Conservation (phyloP, 306 rosid genomes). For the Chamaecrista fasciculata region DNA sequence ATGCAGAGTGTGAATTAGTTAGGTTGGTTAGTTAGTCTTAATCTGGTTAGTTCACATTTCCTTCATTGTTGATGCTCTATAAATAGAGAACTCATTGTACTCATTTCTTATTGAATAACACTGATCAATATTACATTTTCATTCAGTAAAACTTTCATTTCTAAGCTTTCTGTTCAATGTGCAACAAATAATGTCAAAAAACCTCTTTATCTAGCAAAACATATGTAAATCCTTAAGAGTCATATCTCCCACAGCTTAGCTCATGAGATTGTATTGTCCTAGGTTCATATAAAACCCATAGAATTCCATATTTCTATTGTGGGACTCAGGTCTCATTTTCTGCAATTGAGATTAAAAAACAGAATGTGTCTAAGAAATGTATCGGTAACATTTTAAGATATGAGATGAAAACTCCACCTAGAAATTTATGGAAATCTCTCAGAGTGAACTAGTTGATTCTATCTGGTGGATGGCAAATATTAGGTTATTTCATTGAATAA, state of each 20-base stretch:
- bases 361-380: background rate
- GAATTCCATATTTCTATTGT: background rate
- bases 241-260: background rate
- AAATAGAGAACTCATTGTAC: too few species aligned
- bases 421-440: background rate
- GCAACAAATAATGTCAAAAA: background rate
- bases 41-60: too few species aligned
- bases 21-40: too few species aligned
- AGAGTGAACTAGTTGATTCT: background rate
- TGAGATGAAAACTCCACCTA: background rate
- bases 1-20: too few species aligned
- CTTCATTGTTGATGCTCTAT: too few species aligned
- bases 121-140: too few species aligned
- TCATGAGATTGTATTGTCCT: background rate
- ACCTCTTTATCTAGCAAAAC: background rate
- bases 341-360: background rate
- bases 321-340: background rate
- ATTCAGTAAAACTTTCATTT: too few species aligned
- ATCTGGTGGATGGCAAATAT: too few species aligned
- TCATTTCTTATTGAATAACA: too few species aligned
- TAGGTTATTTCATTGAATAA: background rate
- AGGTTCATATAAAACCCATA: background rate
- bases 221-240: background rate
- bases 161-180: too few species aligned
- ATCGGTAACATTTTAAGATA: constrained; percentile 8